Evolutionary conservation across 2,329 filamentous ascomycete species (phyloP), one percentile per base, ranked within the genome.

Genomic region (Domatiomyces catenatus): DNA sequence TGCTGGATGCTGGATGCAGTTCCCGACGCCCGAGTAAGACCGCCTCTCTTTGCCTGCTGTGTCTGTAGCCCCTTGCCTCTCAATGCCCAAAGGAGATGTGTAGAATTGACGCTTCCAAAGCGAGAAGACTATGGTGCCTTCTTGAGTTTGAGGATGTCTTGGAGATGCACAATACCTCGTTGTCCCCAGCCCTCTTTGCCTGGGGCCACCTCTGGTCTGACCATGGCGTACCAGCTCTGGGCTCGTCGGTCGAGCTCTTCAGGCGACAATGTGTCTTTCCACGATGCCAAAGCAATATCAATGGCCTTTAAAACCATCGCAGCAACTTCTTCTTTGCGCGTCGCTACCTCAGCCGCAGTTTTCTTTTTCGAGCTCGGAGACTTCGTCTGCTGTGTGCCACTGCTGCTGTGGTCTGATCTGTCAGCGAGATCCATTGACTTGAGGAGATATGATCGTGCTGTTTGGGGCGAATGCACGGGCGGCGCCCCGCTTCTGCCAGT

Each of bases 141-240:
- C 51, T 75, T 72, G 54, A 86, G 60, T 7, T 73, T 72, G 56
- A 89, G 63, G 42, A 94, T 85, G 56, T 79, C 78, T 12, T 69
- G 69, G 36, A 93, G 63, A 57, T 72, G 79, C 24, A 94, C 70
- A 49, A 71, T 69, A 1, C 84, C 86, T 65, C 90, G 92, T 10
- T 83, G 84, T 24, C 87, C 87, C 87, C 87, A 94, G 1, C 88
- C 87, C 18, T 79, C 77, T 46, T 78, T 77, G 0, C 87, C 88
- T 51, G 73, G 68, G 52, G 84, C 80, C 2, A 94, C 83, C 18
- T 86, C 81, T 0, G 87, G 87, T 55, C 88, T 72, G 18, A 89
- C 79, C 19, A 76, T 74, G 1, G 83, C 71, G 65, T 94, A 94
- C 87, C 87, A 94, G 8, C 70, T 70, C 85, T 86, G 93, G 17